Conservation (phyloP, 1,284 basidiomycete genomes). For the Wallemia ichthyophaga region DNA sequence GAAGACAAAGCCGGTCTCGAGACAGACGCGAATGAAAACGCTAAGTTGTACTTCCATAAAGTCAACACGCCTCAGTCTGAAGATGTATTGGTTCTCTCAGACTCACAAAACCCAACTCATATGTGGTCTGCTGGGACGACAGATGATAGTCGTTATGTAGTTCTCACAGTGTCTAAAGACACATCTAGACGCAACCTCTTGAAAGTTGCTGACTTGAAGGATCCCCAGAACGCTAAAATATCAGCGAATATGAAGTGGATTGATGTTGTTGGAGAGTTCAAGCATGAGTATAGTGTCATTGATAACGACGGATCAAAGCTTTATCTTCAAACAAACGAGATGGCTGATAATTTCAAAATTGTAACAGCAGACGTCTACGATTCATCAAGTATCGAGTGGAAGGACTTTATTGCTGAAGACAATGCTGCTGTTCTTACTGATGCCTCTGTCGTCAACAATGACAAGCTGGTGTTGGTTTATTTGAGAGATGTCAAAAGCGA, state of each 20-base stretch:
- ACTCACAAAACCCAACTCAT: constrained; percentile 31
- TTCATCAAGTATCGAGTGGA: constrained; percentile 19
- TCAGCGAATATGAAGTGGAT: constrained; percentile 34
- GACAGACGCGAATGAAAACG: constrained; percentile 32
- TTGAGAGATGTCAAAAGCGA: constrained; percentile 57
- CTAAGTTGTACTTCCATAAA: constrained; percentile 41
- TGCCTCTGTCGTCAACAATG: constrained; percentile 24
- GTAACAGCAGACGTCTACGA: constrained; percentile 33
- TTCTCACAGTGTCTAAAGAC: not conserved
- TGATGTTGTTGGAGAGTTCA: constrained; percentile 33
- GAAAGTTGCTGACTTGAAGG: constrained; percentile 35
- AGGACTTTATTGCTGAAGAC: constrained; percentile 40
- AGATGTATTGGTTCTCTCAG: constrained; percentile 33
- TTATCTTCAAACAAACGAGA: constrained; percentile 5
- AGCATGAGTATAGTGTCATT: constrained; percentile 22
- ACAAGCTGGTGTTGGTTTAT: constrained; percentile 34
- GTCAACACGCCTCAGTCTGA: constrained; percentile 39
- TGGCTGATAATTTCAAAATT: constrained; percentile 12
- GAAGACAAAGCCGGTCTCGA: constrained; percentile 23
- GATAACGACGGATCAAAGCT: constrained; percentile 8
- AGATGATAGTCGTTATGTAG: constrained; percentile 21
- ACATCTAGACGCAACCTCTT: constrained; percentile 27
- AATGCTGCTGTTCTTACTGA: constrained; percentile 30
- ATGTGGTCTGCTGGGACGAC: constrained; percentile 30
- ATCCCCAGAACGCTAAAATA: constrained; percentile 20